Evolutionary conservation across 176 grass and related monocot genomes (phyloP), one percentile per base, ranked within the genome.

Genomic region (Hsuehochloa calcarea): DNA sequence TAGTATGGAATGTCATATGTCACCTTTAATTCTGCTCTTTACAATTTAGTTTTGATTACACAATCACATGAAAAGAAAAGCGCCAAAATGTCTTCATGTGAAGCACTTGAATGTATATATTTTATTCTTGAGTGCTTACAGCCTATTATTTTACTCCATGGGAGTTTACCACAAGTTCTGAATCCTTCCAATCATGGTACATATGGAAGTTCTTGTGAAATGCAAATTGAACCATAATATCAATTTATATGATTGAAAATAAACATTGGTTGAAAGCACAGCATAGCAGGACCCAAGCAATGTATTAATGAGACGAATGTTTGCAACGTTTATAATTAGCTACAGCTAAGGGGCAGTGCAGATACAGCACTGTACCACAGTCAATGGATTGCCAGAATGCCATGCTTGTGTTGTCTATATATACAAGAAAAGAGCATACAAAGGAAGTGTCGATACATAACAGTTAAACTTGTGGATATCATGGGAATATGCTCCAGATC

Each of bases 291-390:
- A 12, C 27, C 26, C 38, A 49, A 74, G 22, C 16, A 89, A 47
- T 56, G 49, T 74, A 72, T 13, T n/a, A 47, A 74, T 31, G 8
- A 75, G 22, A 56, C 15, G 15, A 60, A 72, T 25, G 26, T 17
- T 12, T 64, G 45, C 27, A 54, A 44, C 6, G 22, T 43, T 55
- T 70, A 26, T 43, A 40, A 81, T 40, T 70, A 55, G 8, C 35
- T 83, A 78, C 12, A 88, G 72, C 64, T 62, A 47, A 68, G 13
- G 31, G 41, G 31, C 41, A 70, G 58, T 22, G 65, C 58, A 79
- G 22, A 71, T 79, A 61, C 26, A 72, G 14, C 39, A 70, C 16
- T 40, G 4, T 52, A 3, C 26, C 19, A 6, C n/a, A 38, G n/a
- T 58, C 64, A 10, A 70, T 4, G n/a, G 29, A 81, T 10, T 78